Base-by-base conservation (phyloP, 805 yeast species). In the Ogataea pini region DNA sequence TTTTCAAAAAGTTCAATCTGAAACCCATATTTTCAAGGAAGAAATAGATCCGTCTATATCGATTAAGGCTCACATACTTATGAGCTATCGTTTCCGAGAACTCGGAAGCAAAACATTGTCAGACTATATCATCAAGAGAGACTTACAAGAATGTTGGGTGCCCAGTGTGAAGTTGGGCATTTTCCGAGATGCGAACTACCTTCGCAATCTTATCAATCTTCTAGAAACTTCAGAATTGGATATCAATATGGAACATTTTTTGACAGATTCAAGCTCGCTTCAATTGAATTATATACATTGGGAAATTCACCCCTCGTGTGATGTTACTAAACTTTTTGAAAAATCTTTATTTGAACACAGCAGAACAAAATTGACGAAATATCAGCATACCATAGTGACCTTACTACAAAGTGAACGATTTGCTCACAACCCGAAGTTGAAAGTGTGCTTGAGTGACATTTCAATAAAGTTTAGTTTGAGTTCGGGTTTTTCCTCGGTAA, bases 11-110 rank as follows among this genome's bases (percentile, higher is more conserved):
- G 32, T 54, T 19, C 32, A 51, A 39, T 24, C 43, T 22, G 31
- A 49, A n/a, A 32, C 44, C 12, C 19, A 33, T 2, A 27, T 59
- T 3, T 34, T 52, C 7, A 19, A 28, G 4, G 40, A 46, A 14
- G 47, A 51, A 44, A 32, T 41, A 1, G 52, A 54, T 28, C 34
- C 43, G 5, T 44, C 50, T n/a, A 24, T 56, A 12, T 32, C 43
- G 22, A 46, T 61, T 1, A 52, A 57, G 22, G 47, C 58, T 14
- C 54, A 54, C 32, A 48, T 65, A 28, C 47, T 57, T 1, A 25
- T 64, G 10, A 56, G 63, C 1, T 60, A 61, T 7, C 54, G 64
- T 10, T 59, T 53, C 36, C 56, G 56, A 36, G 55, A 57, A 44
- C 18, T 62, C 9, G 53, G 54, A 7, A 48, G 53, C 20, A 46